Base-by-base conservation (phyloP, 2,329 filamentous ascomycete genomes). In the Arthrobotrys iridis region DNA sequence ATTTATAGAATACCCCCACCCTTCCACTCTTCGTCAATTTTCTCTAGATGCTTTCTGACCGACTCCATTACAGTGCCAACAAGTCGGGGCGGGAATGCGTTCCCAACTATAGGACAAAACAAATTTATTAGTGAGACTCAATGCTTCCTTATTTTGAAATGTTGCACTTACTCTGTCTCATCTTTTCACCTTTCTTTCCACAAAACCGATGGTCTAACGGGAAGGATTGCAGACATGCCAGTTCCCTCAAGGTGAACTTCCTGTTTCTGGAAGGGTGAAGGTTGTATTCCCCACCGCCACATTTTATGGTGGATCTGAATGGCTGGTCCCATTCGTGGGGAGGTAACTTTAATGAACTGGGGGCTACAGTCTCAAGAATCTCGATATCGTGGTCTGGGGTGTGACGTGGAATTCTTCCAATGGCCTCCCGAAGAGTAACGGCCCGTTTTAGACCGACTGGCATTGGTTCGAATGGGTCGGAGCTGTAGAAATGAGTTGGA, bases 161-260 rank as follows among this genome's bases (percentile, higher is more conserved):
- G 20, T 18, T 24, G 6, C 41, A 18, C 37, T 58, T 66, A 74
- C 70, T 67, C 52, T 74, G 70, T 24, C 70, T 60, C 70, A 74
- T 74, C 33, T 63, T 74, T 26, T 74, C 70, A 8, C 70, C 70
- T 18, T 50, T 62, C 20, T 74, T 74, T 4, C 70, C 70, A 28
- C 37, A 62, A 41, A 94, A 93, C 0, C 80, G 80, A 80, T 92
- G 90, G 1, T 83, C 80, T 0, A 82, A 73, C 0, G 90, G 90
- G 62, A 95, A 95, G 0, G 89, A 89, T 77, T 93, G 90, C 0
- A 95, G 80, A 3, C 84, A 84, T 0, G 91, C 90, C 24, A 88
- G 85, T 80, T 96, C 92, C 0, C 89, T 85, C 3, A 87, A 80
- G 0, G 90, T 93, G 55, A 91, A 90, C 0, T 85, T 84, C 0